Base-by-base conservation (phyloP, 139 green algal species). In the Auxenochlorella protothecoides region DNA sequence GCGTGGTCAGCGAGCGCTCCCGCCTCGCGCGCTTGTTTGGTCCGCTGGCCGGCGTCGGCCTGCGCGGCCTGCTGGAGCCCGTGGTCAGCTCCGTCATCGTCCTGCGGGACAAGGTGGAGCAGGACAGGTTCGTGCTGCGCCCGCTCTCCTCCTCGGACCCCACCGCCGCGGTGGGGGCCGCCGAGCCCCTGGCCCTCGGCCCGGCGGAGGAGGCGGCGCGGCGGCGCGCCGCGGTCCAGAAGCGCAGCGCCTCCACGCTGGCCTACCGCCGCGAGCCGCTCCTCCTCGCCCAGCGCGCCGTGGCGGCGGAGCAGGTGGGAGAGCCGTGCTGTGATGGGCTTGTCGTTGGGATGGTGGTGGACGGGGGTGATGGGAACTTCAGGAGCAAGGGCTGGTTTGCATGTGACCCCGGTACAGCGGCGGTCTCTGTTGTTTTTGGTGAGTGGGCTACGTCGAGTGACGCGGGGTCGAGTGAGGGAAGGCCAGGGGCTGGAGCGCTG, bases 41-140 rank as follows among this genome's bases (percentile, higher is more conserved):
- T 7, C 44, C 55, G 57, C n/a, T 74, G 27, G 5, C 16, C 6
- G 65, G 60, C 15, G 6, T 65, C 54, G n/a, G 69, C 27, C 16
- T 71, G 12, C 55, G 66, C 16, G 66, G 68, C 11, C 74, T 78
- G 73, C 73, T 84, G 77, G 73, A 81, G 59, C 77, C 80, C 57
- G 76, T 85, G 61, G 61, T 85, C n/a, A 63, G 72, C 2, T 78
- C 70, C 61, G 73, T 84, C 51, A 57, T 85, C 7, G 72, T 74
- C 14, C 74, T 85, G 64, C 72, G 80, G 10, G 78, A 85, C 66
- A 69, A 76, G 70, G 80, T 79, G 66, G 80, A 85, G 72, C 77
- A 83, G 66, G 71, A 71, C n/a, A 68, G 80, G 5, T 85, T 85
- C 60, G 69, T 85, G 61, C 56, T 80, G 63, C 59, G 68, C 15